These are phyloP conservation scores for Drechmeria coniospora DNA, from an alignment of 2,329 filamentous ascomycete species.

Conservation along the genomic window DNA sequence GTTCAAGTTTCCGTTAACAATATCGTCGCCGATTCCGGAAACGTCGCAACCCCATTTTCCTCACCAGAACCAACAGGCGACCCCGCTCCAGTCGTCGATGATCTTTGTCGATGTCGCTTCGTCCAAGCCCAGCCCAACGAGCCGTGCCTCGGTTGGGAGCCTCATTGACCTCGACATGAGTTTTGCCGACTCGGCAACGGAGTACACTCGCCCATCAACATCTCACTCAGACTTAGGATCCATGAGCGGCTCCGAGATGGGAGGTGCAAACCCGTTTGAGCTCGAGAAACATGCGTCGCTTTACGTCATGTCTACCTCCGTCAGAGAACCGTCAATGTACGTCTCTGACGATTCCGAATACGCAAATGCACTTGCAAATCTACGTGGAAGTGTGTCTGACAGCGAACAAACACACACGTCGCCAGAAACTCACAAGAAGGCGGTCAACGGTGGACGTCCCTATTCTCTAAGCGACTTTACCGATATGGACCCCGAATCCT, in stretches of 20 bases:
- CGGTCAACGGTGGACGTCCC: constrained; percentile 10
- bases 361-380: constrained; percentile 19
- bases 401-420: constrained; percentile 6
- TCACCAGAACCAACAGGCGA: constrained; percentile 35
- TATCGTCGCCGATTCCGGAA: constrained; percentile 12
- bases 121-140: constrained; percentile 16
- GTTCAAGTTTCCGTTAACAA: constrained; percentile 32
- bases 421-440: constrained; percentile 4
- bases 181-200: constrained; percentile 33
- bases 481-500: constrained; percentile 23
- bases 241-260: constrained; percentile 39
- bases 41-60: constrained; percentile 26
- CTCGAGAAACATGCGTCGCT: constrained; percentile 47
- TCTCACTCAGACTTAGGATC: constrained; percentile 44
- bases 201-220: constrained; percentile 39
- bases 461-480: constrained; percentile 25
- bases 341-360: constrained; percentile 43
- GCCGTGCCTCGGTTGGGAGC: constrained; percentile 27
- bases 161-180: constrained; percentile 41
- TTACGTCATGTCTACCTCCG: constrained; percentile 25
- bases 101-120: constrained; percentile 26
- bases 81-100: constrained; percentile 28
- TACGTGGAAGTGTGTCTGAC: constrained; percentile 6
- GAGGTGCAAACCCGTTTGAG: constrained; percentile 43
- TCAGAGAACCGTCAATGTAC: constrained; percentile 43